Conservation (phyloP, 2,329 filamentous ascomycete genomes). For the Paracamarosporium sp. region DNA sequence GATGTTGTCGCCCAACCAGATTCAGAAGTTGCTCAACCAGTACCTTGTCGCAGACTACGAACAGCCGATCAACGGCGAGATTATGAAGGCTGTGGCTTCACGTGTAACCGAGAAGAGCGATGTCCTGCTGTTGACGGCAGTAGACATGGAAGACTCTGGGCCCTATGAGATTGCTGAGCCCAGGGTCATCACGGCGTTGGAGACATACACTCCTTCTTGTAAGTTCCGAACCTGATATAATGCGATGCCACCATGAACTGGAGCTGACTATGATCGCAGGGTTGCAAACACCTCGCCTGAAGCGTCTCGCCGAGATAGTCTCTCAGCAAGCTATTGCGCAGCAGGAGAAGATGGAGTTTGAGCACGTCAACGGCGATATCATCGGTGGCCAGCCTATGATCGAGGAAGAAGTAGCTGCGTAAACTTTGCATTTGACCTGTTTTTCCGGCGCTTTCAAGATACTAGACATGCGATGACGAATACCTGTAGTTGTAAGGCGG, state of each 20-base stretch:
- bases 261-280: conserved; percentile 59
- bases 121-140: conserved; percentile 87
- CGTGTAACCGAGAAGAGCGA: conserved; percentile 98
- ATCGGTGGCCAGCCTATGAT: conserved; percentile 32
- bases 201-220: conserved; percentile 99
- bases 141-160: conserved; percentile 98
- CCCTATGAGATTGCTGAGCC: conserved; percentile 99
- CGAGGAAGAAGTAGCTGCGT: conserved; percentile 28
- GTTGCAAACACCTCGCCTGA: conserved; percentile 94
- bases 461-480: conserved; percentile 12
- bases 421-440: conserved; percentile 7
- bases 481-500: conserved; percentile 15
- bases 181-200: conserved; percentile 90
- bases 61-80: conserved; percentile 98
- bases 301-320: conserved; percentile 97
- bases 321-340: conserved; percentile 95
- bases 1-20: conserved; percentile 99
- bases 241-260: background rate
- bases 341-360: conserved; percentile 79
- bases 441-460: conserved; percentile 4
- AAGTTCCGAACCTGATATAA: conserved; percentile 51
- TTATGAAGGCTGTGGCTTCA: conserved; percentile 99
- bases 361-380: conserved; percentile 32
- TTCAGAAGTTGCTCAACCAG: conserved; percentile 98
- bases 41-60: conserved; percentile 99